Base-by-base conservation (phyloP, 768 basidiomycete genomes). In the Coprinopsis marcescibilis region DNA sequence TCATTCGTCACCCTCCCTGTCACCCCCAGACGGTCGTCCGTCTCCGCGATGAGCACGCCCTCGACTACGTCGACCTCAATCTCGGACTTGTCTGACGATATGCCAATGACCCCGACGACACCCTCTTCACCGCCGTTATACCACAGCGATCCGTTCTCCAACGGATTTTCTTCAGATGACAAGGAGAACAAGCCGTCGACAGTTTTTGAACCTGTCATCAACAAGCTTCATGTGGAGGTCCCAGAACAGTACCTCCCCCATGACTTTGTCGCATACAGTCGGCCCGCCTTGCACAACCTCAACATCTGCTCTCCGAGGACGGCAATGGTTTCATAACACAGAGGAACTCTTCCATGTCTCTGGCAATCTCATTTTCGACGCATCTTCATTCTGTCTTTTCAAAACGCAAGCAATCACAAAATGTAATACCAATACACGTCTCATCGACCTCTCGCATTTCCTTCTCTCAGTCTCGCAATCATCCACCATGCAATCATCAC, bases 391-490 rank as follows among this genome's bases (percentile, higher is more conserved):
- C 65, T 65, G 59, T 59, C 65, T 66, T 69, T 70, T 72, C 65
- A 76, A 80, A 76, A 75, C 69, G 65, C 70, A 68, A 66, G 61
- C 65, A 66, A 70, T 57, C 67, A 67, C 79, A 87, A 89, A 87
- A 86, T 89, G 86, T 89, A 89, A 83, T 77, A 78, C 50, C 71
- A 75, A 78, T 75, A 80, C 78, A 79, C 72, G 76, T 80, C 72
- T 65, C 65, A 70, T 66, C 72, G 77, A 76, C 75, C 72, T 66
- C 71, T 71, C 76, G 75, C 80, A 77, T 68, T 72, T 65, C 70
- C 69, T 76, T 68, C 76, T 72, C 72, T 69, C 71, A 77, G 70
- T 72, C 65, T 69, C 73, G 70, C 78, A 78, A 65, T 70, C 76
- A 71, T 73, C 73, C 76, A 71, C 72, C 81, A 77, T 76, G 70